Percentiles rank a stretch among this genome's conserved stretches.
phyloP scores from a whole-genome alignment of 1,284 basidiomycete species.

The Puccinia novopanici region DNA sequence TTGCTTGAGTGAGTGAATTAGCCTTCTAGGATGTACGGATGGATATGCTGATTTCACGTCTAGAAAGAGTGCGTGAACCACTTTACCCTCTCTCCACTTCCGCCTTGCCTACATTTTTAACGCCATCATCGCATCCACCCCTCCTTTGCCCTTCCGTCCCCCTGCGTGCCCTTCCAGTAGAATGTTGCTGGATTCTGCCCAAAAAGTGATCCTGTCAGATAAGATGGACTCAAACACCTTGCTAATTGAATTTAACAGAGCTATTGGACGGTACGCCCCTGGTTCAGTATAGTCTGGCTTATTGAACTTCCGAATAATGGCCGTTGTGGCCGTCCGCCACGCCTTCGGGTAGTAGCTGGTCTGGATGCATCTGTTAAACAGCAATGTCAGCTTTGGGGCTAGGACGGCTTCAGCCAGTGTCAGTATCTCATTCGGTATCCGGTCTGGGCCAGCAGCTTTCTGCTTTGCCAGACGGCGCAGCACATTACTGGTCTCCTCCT shows the following conservation, averaged over 20 bases:
- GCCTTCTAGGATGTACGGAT: background rate
- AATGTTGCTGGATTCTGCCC: background rate
- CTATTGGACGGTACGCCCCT: conserved; percentile 11
- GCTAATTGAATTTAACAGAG: background rate
- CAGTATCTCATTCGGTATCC: conserved; percentile 15
- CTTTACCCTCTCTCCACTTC: background rate
- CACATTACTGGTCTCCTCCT: background rate
- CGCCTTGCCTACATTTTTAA: background rate
- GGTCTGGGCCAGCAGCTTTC: background rate
- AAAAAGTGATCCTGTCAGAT: background rate
- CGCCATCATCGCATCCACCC: background rate
- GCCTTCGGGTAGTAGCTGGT: background rate
- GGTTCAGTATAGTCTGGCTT: conserved; percentile 34
- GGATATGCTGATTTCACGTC: background rate
- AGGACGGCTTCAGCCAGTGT: background rate
- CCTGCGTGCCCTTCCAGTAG: conserved; percentile 13
- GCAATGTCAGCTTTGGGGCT: background rate
- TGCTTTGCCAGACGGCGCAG: background rate
- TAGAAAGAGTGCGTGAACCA: background rate
- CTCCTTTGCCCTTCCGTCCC: background rate
- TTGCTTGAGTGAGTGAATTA: background rate
- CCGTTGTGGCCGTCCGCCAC: conserved; percentile 15
- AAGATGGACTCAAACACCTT: conserved; percentile 24
- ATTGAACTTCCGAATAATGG: conserved; percentile 6
- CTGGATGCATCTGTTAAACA: conserved; percentile 29